phyloP scores from a whole-genome alignment of 2,329 filamentous ascomycete species.

The Lecanosticta acicola region DNA sequence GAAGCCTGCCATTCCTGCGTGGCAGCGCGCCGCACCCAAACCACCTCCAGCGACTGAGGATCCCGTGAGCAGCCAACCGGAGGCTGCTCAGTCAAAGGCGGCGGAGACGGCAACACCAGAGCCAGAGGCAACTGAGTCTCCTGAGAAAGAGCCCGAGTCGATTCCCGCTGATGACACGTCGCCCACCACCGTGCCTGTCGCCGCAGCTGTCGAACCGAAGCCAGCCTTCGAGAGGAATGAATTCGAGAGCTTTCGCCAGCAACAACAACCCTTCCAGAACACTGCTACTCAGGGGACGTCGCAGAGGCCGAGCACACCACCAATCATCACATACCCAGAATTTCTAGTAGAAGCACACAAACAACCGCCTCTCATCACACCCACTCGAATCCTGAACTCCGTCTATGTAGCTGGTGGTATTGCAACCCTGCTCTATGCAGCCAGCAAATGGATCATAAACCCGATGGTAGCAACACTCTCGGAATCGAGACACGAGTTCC shows the following conservation, averaged over 20 bases:
- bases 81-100: conserved; percentile 4
- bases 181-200: conserved; percentile 2
- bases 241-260: conserved; percentile 25
- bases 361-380: conserved; percentile 55
- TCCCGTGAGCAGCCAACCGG: conserved; percentile 17
- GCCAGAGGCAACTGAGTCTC: not conserved
- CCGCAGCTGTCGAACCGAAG: conserved; percentile 4
- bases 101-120: conserved; percentile 1
- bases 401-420: conserved; percentile 53
- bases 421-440: conserved; percentile 59
- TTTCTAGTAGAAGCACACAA: conserved; percentile 56
- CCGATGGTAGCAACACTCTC: conserved; percentile 54
- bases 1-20: conserved; percentile 31
- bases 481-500: conserved; percentile 53
- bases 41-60: conserved; percentile 15
- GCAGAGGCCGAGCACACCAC: conserved; percentile 42
- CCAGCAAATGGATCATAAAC: conserved; percentile 61
- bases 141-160: conserved; percentile 1
- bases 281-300: conserved; percentile 9
- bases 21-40: conserved; percentile 28
- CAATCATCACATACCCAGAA: conserved; percentile 63
- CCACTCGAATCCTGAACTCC: conserved; percentile 51
- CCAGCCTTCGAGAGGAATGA: conserved; percentile 20
- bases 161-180: conserved; percentile 1
- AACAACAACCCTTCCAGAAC: conserved; percentile 18